phyloP scores from a whole-genome alignment of 2,329 filamentous ascomycete genomes.

The Epichloe aotearoae region DNA sequence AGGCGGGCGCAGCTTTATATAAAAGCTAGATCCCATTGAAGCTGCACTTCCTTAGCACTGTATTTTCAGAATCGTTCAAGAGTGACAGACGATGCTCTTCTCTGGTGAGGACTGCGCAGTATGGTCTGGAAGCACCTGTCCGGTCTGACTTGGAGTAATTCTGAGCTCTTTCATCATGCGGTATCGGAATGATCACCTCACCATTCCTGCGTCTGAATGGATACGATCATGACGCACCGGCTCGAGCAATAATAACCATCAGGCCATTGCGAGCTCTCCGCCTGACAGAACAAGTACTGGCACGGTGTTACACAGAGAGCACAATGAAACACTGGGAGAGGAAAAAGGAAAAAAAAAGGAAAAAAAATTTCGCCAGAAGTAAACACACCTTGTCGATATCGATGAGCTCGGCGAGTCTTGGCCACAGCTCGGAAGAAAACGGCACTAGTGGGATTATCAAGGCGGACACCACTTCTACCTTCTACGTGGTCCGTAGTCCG shows the following conservation, averaged over 20 bases:
- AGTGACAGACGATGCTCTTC: too few relatives aligned
- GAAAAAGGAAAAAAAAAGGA: background rate
- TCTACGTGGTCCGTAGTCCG: too few relatives aligned
- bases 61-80: too few relatives aligned
- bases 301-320: background rate
- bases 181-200: background rate
- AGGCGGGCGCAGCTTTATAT: too few relatives aligned
- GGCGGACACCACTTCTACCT: background rate
- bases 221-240: too few relatives aligned
- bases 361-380: background rate
- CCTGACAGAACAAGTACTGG: background rate
- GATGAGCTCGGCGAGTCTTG: background rate
- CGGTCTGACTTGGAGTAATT: too few relatives aligned
- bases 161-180: background rate
- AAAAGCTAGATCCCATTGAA: too few relatives aligned
- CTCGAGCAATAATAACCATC: background rate
- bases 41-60: too few relatives aligned
- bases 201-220: too few relatives aligned
- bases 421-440: background rate
- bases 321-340: background rate
- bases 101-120: too few relatives aligned
- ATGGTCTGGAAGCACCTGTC: background rate
- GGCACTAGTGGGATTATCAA: background rate
- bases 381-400: conserved; percentile 1
- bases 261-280: background rate